Percentiles rank a stretch among this genome's conserved stretches.
These are phyloP conservation scores for Podospora australis DNA, from an alignment of 495 filamentous ascomycete genomes.

Conservation along the genomic window DNA sequence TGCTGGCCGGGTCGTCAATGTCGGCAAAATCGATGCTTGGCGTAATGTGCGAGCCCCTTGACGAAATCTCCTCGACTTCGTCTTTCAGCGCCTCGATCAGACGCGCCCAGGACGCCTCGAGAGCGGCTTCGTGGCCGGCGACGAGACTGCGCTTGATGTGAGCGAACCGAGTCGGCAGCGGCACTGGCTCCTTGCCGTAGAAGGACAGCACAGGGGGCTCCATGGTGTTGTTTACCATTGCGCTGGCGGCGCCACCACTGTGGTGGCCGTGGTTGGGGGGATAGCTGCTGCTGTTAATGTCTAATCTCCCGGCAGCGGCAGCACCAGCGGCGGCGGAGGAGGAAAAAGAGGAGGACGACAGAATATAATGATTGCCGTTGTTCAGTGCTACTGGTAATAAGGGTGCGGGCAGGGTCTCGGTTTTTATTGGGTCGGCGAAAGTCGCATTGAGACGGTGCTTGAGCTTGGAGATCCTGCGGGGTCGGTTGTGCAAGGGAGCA, in stretches of 20 bases:
- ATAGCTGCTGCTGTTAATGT: conserved; percentile 6
- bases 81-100: conserved; percentile 53
- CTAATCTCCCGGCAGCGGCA: conserved; percentile 2
- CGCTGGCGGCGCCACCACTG: too few relatives aligned
- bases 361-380: background rate
- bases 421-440: conserved; percentile 15
- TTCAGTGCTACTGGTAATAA: too few relatives aligned
- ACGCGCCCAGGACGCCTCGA: conserved; percentile 67
- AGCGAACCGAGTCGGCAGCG: conserved; percentile 73
- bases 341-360: background rate
- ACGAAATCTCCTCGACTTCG: conserved; percentile 51
- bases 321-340: conserved; percentile 11
- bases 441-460: conserved; percentile 28
- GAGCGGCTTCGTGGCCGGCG: conserved; percentile 55
- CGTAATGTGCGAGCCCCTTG: conserved; percentile 45
- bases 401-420: background rate
- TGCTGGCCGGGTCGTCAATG: conserved; percentile 42
- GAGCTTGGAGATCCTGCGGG: conserved; percentile 33
- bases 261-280: conserved; percentile 4
- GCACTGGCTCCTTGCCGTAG: conserved; percentile 62
- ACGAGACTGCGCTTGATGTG: conserved; percentile 64
- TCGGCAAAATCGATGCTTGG: conserved; percentile 60
- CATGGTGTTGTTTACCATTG: conserved; percentile 35
- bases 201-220: conserved; percentile 73
- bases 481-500: conserved; percentile 15